Percentiles rank a stretch among this genome's conserved stretches.
These are phyloP conservation scores for Carex pumila DNA, from an alignment of 176 grass and related monocot genomes.

Conservation along the genomic window DNA sequence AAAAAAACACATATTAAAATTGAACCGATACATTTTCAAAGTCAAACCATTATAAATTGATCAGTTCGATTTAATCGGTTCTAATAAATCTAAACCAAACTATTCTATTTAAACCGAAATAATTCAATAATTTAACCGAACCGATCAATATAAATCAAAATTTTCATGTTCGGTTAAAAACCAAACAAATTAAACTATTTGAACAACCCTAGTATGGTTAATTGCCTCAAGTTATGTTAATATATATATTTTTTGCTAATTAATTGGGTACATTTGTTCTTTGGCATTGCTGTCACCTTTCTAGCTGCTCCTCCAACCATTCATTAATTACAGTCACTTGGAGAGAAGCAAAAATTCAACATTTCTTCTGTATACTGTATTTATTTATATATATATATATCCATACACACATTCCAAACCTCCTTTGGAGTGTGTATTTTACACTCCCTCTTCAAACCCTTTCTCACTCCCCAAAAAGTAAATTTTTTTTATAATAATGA, in stretches of 20 bases:
- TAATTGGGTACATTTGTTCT: neutral
- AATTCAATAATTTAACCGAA: too few relatives aligned
- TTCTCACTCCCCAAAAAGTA: neutral
- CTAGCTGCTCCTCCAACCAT: neutral
- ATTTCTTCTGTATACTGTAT: neutral
- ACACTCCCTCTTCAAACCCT: neutral
- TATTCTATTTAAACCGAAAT: too few relatives aligned
- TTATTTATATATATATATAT: neutral
- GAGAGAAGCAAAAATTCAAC: neutral
- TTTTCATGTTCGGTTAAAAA: too few relatives aligned
- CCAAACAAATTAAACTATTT: too few relatives aligned
- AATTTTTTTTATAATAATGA: too few relatives aligned
- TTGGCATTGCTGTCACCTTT: neutral
- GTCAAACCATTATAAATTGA: too few relatives aligned
- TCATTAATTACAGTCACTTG: neutral
- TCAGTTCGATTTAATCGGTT: too few relatives aligned
- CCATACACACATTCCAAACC: neutral
- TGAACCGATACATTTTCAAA: too few relatives aligned
- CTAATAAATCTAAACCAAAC: too few relatives aligned
- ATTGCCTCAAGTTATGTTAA: neutral
- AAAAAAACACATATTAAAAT: too few relatives aligned
- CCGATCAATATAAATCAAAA: too few relatives aligned
- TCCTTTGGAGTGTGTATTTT: constrained; percentile 3
- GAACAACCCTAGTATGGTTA: neutral
- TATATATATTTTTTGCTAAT: neutral